Conservation (phyloP, 768 basidiomycete species). For the Leccinum rimulosum region DNA sequence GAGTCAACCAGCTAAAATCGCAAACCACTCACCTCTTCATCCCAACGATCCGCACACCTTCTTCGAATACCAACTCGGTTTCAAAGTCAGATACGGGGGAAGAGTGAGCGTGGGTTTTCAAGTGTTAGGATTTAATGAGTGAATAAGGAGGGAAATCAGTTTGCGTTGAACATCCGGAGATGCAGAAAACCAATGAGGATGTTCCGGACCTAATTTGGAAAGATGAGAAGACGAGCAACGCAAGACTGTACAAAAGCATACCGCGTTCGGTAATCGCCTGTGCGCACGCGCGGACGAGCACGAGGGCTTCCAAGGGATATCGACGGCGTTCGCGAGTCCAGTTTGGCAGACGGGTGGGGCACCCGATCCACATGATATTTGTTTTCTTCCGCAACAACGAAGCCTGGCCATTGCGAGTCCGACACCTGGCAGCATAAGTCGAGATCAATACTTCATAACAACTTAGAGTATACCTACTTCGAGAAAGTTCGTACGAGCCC, state of each 20-base stretch:
- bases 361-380: constrained; percentile 78
- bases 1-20: neutral
- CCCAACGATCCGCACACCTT: constrained; percentile 50
- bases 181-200: constrained; percentile 79
- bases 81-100: constrained; percentile 54
- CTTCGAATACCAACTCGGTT: constrained; percentile 57
- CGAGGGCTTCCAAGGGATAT: constrained; percentile 57
- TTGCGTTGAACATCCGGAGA: constrained; percentile 65
- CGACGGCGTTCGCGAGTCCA: constrained; percentile 58
- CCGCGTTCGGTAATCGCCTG: constrained; percentile 63
- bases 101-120: constrained; percentile 46
- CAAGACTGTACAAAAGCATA: constrained; percentile 30
- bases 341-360: constrained; percentile 68
- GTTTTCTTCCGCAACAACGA: constrained; percentile 54
- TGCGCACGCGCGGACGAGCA: constrained; percentile 67
- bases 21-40: constrained; percentile 53
- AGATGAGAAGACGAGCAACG: constrained; percentile 5
- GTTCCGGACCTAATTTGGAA: constrained; percentile 60
- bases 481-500: constrained; percentile 72
- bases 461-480: constrained; percentile 43
- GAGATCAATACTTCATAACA: neutral
- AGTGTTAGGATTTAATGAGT: constrained; percentile 52
- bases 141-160: constrained; percentile 69
- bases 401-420: constrained; percentile 85
- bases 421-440: constrained; percentile 50